phyloP scores from a whole-genome alignment of 2,329 filamentous ascomycete species.

The Clonostachys solani region DNA sequence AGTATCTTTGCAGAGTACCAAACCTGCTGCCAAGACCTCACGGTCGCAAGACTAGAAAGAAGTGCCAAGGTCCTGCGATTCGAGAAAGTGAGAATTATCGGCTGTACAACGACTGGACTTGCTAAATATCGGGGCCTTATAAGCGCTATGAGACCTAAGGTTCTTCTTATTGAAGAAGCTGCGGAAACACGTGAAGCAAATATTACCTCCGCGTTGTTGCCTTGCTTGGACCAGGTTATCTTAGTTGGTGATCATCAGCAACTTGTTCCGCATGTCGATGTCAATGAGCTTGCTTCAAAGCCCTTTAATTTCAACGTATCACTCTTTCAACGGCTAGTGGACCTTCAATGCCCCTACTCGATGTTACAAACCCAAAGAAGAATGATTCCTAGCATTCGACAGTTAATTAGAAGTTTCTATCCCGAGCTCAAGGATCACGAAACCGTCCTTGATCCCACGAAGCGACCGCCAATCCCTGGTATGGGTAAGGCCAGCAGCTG shows the following conservation, averaged over 20 bases:
- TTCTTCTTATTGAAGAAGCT: conserved; percentile 75
- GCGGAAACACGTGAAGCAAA: conserved; percentile 70
- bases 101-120: conserved; percentile 73
- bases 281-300: conserved; percentile 49
- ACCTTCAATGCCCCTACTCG: conserved; percentile 57
- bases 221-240: conserved; percentile 47
- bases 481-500: conserved; percentile 28
- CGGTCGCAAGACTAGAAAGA: conserved; percentile 53
- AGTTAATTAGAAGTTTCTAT: conserved; percentile 43
- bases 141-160: conserved; percentile 57
- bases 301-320: conserved; percentile 70
- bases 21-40: conserved; percentile 43
- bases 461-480: conserved; percentile 36
- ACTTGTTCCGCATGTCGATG: conserved; percentile 64
- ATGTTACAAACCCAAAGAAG: conserved; percentile 65
- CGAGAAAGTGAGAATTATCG: conserved; percentile 46
- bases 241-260: conserved; percentile 78
- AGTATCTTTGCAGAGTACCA: conserved; percentile 44
- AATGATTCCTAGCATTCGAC: conserved; percentile 41
- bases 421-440: conserved; percentile 37
- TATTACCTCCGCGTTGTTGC: conserved; percentile 45
- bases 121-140: conserved; percentile 75
- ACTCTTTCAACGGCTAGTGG: conserved; percentile 75
- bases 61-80: conserved; percentile 40
- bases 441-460: conserved; percentile 21